Evolutionary conservation across 805 yeast genomes (phyloP), one percentile per base, ranked within the genome.

Genomic region (Candida succiphila): DNA sequence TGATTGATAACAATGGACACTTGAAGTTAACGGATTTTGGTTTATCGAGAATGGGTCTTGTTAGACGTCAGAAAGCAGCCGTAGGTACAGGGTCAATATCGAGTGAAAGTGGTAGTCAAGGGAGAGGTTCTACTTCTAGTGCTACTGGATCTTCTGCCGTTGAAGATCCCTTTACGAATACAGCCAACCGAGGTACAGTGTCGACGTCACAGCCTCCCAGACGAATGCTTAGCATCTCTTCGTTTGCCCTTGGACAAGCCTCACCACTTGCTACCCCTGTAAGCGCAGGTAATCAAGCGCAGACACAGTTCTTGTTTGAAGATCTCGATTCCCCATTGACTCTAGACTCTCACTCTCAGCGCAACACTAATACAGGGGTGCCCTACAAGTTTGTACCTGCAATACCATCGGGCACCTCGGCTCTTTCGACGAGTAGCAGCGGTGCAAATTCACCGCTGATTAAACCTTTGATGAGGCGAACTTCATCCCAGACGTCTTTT

Each of bases 11-110:
- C 34, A 62, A 64, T 24, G 99, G 99, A 0, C 98, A 92, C 58
- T 55, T 92, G 40, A 92, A 92, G 56, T 60, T 94, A 39, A 88
- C 96, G 1, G 98, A 92, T 58, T 92, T 92, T 63, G 99, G 98
- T 1, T 67, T 92, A 29, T 83, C 95, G 7, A 67, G 94, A 51
- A 77, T 87, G 66, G 96, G 96, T 21, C 71, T 88, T 29, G 72
- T 86, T 25, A 80, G 86, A 26, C 75, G 96, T 55, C 95, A 87
- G 49, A 67, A 71, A 47, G 45, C 30, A 17, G 25, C 34, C 15
- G 19, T 29, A 12, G 18, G 30, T 12, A 35, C 39, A 22, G 33
- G 34, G 1, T 31, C 39, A 8, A 31, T 38, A 17, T n/a, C 29
- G 6, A 31, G 17, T 25, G 7, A n/a, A 7, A 6, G 6, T 24